Evolutionary conservation across 345 rosid species (phyloP), one percentile per base, ranked within the genome.

Genomic region (Euphorbia lathyris): DNA sequence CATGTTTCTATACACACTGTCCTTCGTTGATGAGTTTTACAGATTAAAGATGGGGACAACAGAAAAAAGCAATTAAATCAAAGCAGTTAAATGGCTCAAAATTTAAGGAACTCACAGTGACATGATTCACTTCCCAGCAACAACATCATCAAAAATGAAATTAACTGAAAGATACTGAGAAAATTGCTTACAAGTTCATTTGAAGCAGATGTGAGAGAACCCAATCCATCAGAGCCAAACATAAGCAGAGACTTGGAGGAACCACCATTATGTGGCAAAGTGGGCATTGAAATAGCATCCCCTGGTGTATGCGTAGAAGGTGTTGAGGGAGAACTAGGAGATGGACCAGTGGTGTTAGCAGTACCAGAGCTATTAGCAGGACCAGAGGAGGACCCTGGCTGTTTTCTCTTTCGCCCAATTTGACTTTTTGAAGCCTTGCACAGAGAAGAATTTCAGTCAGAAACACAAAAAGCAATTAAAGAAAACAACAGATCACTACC

Each of bases 291-390:
- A 55, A 84, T 74, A 19, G 79, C 77, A 72, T 86, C 85, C 57
- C 87, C 87, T 9, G 84, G 85, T 65, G 84, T 83, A 63, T 80
- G 84, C 63, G 88, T 80, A 3, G 90, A 83, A 59, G 87, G 82
- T 0, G 87, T 77, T 69, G 89, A 86, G 14, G 84, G 85, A 65
- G 86, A 83, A 75, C 83, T 84, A 63, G 89, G 84, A 52, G 86
- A 72, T 67, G 84, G 87, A 59, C 85, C 89, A 30, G 81, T 59
- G 19, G 85, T 80, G 68, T 86, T 82, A 30, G 76, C 88, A 73
- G 84, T 81, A 48, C 87, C 86, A 25, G 86, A 83, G 77, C 83
- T 85, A 66, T 79, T 80, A 51, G 85, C 85, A 34, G 91, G 84
- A 72, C 89, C 87, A 38, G 88, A 77, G 64, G 82, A 83, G 25